Percentiles rank a stretch among this genome's conserved stretches.
Evolutionary conservation across 768 basidiomycete species (phyloP).

Genomic region (Russula earlei): DNA sequence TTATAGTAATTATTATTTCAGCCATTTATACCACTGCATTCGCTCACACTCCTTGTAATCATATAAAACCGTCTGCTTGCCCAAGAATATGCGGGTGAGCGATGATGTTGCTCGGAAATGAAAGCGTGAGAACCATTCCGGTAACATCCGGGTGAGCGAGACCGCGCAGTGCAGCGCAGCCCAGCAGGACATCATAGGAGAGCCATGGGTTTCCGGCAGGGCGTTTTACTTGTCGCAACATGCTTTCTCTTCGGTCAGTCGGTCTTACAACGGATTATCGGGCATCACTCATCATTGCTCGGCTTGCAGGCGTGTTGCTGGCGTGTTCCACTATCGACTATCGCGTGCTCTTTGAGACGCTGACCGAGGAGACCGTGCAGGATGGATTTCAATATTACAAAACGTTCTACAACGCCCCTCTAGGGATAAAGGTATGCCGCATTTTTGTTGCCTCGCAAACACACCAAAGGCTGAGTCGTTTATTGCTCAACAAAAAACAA

Average conservation of each 20-base stretch:
- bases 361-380: slow-evolving; percentile 53
- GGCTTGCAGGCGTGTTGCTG: slow-evolving; percentile 57
- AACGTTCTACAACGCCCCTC: slow-evolving; percentile 88
- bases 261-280: background rate
- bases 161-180: no score
- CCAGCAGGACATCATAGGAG: background rate
- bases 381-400: slow-evolving; percentile 87
- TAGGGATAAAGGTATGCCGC: slow-evolving; percentile 77
- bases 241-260: slow-evolving; percentile 81
- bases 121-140: slow-evolving; percentile 6
- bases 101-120: no score
- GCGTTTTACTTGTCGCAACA: slow-evolving; percentile 76
- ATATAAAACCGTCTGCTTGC: background rate
- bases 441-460: background rate
- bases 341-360: slow-evolving; percentile 60
- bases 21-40: slow-evolving; percentile 18
- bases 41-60: background rate
- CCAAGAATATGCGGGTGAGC: no score
- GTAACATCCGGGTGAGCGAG: no score
- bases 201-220: slow-evolving; percentile 83
- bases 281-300: slow-evolving; percentile 1
- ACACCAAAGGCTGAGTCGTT: background rate
- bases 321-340: slow-evolving; percentile 86
- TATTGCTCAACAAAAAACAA: background rate
- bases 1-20: slow-evolving; percentile 18